Percentiles rank a stretch among this genome's conserved stretches.
Conservation (phyloP, 2,329 filamentous ascomycete genomes). For the Sphaerostilbella broomeana region DNA sequence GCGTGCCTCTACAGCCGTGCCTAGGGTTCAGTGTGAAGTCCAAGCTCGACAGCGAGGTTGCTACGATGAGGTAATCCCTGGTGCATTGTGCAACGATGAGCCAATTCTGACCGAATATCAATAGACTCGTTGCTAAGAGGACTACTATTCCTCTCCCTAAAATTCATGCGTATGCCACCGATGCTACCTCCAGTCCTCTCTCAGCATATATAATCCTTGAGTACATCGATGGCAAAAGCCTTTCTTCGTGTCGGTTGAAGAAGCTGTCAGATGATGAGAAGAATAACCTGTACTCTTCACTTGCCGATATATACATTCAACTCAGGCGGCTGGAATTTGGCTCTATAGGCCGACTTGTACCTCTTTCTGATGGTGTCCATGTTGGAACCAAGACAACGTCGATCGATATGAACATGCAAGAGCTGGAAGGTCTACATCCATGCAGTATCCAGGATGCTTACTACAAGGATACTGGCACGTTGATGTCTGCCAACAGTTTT, state of each 20-base stretch:
- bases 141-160: constrained; percentile 4
- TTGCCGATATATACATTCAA: constrained; percentile 15
- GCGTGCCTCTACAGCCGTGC: constrained; percentile 5
- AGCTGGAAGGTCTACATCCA: constrained; percentile 12
- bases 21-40: not conserved
- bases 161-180: not conserved
- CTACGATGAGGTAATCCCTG: constrained; percentile 6
- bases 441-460: constrained; percentile 9
- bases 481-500: too few species aligned
- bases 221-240: constrained; percentile 8
- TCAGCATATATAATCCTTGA: constrained; percentile 13
- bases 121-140: not conserved
- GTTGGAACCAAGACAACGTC: constrained; percentile 8
- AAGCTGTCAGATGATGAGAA: constrained; percentile 3
- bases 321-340: constrained; percentile 15
- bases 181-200: not conserved
- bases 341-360: constrained; percentile 11
- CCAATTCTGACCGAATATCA: not conserved
- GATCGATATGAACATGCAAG: constrained; percentile 13
- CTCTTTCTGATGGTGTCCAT: not conserved
- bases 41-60: constrained; percentile 7
- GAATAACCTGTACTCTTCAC: constrained; percentile 10
- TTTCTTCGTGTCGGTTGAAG: constrained; percentile 6
- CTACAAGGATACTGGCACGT: too few species aligned
- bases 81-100: not conserved